These are phyloP conservation scores for Mangifera indica DNA, from an alignment of 345 rosid genomes.

Conservation along the genomic window DNA sequence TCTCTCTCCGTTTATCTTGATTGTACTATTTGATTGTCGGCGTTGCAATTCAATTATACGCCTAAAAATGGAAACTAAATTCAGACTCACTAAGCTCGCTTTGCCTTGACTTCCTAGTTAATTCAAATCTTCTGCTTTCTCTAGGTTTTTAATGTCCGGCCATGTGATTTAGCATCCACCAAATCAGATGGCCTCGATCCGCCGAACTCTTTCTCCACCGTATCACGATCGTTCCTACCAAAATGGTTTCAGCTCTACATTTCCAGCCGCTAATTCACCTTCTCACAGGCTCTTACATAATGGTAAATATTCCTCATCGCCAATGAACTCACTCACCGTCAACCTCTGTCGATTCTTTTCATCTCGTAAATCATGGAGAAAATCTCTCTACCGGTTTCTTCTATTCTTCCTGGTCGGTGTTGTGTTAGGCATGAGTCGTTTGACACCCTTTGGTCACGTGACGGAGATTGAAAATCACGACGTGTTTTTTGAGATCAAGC, in stretches of 20 bases:
- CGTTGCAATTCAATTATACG: background rate
- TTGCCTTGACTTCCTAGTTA: background rate
- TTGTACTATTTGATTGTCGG: no score
- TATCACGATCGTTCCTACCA: conserved; percentile 55
- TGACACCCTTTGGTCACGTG: conserved; percentile 53
- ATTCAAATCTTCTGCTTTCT: conserved; percentile 5
- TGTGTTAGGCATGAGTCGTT: conserved; percentile 43
- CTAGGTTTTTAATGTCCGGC: conserved; percentile 21
- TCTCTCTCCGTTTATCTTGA: background rate
- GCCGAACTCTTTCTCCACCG: conserved; percentile 86
- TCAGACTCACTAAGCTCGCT: background rate
- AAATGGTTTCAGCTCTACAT: conserved; percentile 39
- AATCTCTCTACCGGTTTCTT: conserved; percentile 58
- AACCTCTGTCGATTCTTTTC: conserved; percentile 31
- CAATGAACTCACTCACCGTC: conserved; percentile 22
- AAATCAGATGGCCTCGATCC: conserved; percentile 73
- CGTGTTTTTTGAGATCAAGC: conserved; percentile 66
- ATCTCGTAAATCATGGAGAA: conserved; percentile 55
- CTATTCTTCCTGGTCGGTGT: conserved; percentile 66
- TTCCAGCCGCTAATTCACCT: conserved; percentile 28
- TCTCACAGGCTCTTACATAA: conserved; percentile 35
- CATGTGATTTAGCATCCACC: conserved; percentile 19
- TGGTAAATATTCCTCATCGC: conserved; percentile 44
- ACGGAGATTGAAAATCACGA: conserved; percentile 41
- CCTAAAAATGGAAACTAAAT: conserved; percentile 21